Base-by-base conservation (phyloP, 2,329 filamentous ascomycete genomes). In the Graphiopsis chlorocephala region DNA sequence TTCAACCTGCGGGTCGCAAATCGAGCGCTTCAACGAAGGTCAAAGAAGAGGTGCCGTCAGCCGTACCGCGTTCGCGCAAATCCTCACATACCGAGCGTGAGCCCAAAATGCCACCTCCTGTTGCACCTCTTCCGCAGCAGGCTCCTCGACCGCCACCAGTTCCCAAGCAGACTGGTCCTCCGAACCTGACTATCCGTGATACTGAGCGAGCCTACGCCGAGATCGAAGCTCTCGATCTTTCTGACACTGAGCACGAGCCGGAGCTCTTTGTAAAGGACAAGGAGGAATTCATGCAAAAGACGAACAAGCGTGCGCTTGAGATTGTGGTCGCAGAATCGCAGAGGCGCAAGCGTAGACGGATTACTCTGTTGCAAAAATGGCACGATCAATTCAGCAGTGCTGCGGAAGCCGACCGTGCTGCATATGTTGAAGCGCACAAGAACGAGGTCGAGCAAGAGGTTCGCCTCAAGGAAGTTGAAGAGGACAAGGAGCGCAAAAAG, bases 401-500 rank as follows among this genome's bases (percentile, higher is more conserved):
- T 72, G 87, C 89, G 58, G 84, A 88, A 59, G 83, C 86, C 20
- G 92, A 92, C 45, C 90, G 90, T 72, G 84, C 89, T 61, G 88
- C 91, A 33, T 97, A 91, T 76, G 87, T 91, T 65, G 84, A 90
- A 15, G 82, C 88, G 53, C 88, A 95, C 75, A 93, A 93, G 74
- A 86, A 91, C 20, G 88, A 90, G 47, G 94, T 95, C 1, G 85
- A 94, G 66, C 86, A 90, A 61, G 90, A 97, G 72, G 94, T 98
- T 2, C 91, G 95, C 70, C 90, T 93, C 67, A 92, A 92, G 69
- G 94, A 97, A 76, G 84, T 97, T 8, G 90, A 90, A 66, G 93
- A 94, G 67, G 95, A 99, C 78, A 99, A 99, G 80, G 95, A 99
- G 79, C 92, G 95, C 69, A 99, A 99, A 83, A 99, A 99, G 82